These are phyloP conservation scores for Aspergillus taichungensis DNA, from an alignment of 495 filamentous ascomycete genomes.

Conservation along the genomic window DNA sequence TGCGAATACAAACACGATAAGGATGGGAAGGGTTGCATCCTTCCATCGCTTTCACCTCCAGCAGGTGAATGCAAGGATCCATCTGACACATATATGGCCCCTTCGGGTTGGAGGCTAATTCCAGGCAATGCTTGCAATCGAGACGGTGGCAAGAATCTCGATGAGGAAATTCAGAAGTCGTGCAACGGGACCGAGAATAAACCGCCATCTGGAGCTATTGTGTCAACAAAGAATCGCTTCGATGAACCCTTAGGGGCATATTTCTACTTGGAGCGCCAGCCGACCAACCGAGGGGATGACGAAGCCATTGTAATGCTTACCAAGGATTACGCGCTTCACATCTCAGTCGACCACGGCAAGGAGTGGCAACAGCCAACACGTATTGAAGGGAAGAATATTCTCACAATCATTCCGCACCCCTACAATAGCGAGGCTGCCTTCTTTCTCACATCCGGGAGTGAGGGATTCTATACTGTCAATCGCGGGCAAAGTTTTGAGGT, in stretches of 20 bases:
- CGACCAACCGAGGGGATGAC: conserved; percentile 50
- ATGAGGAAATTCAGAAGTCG: conserved; percentile 36
- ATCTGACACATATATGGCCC: conserved; percentile 64
- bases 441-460: conserved; percentile 61
- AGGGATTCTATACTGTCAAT: conserved; percentile 70
- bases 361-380: conserved; percentile 54
- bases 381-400: conserved; percentile 52
- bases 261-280: conserved; percentile 78
- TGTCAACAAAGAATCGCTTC: conserved; percentile 46
- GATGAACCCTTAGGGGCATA: conserved; percentile 47
- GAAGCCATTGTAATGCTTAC: conserved; percentile 84
- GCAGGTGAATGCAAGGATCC: conserved; percentile 57
- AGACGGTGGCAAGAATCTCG: conserved; percentile 36
- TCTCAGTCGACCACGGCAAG: conserved; percentile 80
- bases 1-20: conserved; percentile 76
- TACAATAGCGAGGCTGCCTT: conserved; percentile 77
- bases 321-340: conserved; percentile 49
- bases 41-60: conserved; percentile 38
- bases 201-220: conserved; percentile 53
- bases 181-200: conserved; percentile 40
- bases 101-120: conserved; percentile 85
- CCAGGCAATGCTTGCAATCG: conserved; percentile 80
- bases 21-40: conserved; percentile 56
- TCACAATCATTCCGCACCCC: conserved; percentile 60
- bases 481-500: conserved; percentile 56